Conservation (phyloP, 495 filamentous ascomycete species). For the Terfezia boudieri region DNA sequence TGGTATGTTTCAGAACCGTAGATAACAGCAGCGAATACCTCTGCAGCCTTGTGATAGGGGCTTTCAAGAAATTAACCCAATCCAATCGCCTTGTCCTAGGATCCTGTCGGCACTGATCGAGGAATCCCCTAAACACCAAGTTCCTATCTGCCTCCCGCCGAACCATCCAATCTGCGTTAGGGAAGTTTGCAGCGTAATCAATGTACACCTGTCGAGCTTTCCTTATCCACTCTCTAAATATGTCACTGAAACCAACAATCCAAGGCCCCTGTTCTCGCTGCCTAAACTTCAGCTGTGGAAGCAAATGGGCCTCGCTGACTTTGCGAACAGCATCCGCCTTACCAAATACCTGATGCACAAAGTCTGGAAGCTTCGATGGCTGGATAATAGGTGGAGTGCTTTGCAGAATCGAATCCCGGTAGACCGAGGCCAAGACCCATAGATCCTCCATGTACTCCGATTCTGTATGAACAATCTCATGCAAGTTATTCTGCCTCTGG, state of each 20-base stretch:
- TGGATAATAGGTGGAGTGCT: slow-evolving; percentile 64
- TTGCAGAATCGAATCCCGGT: slow-evolving; percentile 54
- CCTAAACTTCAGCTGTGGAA: slow-evolving; percentile 89
- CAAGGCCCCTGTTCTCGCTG: slow-evolving; percentile 94
- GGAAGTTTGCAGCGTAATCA: slow-evolving; percentile 75
- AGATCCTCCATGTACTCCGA: slow-evolving; percentile 75
- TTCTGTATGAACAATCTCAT: slow-evolving; percentile 90
- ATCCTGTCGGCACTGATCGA: slow-evolving; percentile 55
- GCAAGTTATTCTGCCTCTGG: slow-evolving; percentile 77
- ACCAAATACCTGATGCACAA: slow-evolving; percentile 70
- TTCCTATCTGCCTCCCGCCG: slow-evolving; percentile 71
- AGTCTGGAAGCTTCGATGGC: slow-evolving; percentile 47
- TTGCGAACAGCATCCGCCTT: slow-evolving; percentile 71
- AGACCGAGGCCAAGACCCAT: slow-evolving; percentile 60
- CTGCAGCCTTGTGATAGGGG: slow-evolving; percentile 80
- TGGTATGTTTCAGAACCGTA: slow-evolving; percentile 67
- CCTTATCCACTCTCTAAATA: slow-evolving; percentile 96
- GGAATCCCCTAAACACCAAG: slow-evolving; percentile 62
- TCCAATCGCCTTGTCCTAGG: slow-evolving; percentile 65
- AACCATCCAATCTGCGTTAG: slow-evolving; percentile 59
- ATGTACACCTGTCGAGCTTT: slow-evolving; percentile 79
- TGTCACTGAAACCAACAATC: slow-evolving; percentile 82
- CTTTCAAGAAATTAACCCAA: slow-evolving; percentile 87
- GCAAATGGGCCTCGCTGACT: slow-evolving; percentile 82
- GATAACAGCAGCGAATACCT: slow-evolving; percentile 66